These are phyloP conservation scores for Candida chilensis DNA, from an alignment of 805 yeast species.

Conservation along the genomic window DNA sequence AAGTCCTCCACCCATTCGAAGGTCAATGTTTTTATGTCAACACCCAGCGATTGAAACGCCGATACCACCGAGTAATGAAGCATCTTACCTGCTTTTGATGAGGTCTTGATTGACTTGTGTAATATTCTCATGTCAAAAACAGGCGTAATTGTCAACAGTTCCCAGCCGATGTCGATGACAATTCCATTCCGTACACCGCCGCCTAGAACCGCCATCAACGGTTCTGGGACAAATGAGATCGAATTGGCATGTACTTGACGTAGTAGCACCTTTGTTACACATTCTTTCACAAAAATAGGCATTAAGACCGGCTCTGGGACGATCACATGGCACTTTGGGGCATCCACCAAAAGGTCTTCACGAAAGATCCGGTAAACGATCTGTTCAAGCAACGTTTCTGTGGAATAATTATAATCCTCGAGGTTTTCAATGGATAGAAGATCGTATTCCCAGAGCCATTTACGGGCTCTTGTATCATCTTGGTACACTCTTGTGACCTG, in stretches of 20 bases:
- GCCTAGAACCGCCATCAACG: background rate
- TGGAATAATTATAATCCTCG: background rate
- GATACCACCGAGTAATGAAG: too few relatives aligned
- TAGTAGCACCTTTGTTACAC: background rate
- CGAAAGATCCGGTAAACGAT: background rate
- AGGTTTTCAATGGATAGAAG: background rate
- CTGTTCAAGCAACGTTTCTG: background rate
- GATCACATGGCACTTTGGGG: background rate
- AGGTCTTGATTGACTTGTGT: background rate
- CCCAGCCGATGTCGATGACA: background rate
- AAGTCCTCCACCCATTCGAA: too few relatives aligned
- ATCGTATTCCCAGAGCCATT: constrained; percentile 1
- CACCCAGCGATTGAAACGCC: too few relatives aligned
- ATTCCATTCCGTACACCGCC: background rate
- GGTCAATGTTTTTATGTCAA: too few relatives aligned
- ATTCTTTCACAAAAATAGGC: background rate
- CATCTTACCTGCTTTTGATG: background rate
- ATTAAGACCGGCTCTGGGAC: background rate
- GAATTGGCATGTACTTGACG: background rate
- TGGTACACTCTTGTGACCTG: background rate
- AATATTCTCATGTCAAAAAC: background rate
- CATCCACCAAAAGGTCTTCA: background rate
- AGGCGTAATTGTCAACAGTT: background rate
- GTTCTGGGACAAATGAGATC: background rate
- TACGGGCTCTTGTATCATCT: background rate